These are phyloP conservation scores for Pugionium dolabratum DNA, from an alignment of 345 rosid genomes.

Conservation along the genomic window DNA sequence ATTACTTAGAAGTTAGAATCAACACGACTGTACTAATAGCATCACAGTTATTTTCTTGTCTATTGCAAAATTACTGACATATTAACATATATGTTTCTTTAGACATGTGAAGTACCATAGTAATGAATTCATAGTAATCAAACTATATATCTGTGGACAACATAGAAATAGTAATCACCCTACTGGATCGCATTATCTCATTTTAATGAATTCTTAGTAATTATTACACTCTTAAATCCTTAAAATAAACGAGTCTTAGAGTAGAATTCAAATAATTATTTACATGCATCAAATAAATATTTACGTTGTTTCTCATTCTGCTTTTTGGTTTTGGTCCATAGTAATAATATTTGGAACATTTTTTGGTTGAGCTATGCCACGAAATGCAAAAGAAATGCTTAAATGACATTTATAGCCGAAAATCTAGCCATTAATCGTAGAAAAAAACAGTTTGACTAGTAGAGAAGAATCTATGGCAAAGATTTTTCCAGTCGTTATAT, in stretches of 20 bases:
- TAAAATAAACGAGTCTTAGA: no score
- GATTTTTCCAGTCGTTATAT: conserved; percentile 37
- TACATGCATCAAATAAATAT: not conserved
- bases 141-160: no score
- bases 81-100: not conserved
- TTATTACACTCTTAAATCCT: no score
- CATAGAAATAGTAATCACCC: not conserved
- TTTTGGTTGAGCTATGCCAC: not conserved
- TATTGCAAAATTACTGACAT: no score
- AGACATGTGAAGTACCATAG: not conserved
- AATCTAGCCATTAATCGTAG: conserved; percentile 4
- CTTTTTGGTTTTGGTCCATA: not conserved
- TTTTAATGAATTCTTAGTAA: not conserved
- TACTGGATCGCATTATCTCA: not conserved
- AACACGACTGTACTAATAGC: no score
- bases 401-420: conserved; percentile 15
- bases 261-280: not conserved
- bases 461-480: conserved; percentile 32
- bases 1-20: no score
- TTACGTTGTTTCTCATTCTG: not conserved
- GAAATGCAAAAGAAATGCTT: not conserved
- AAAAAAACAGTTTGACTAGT: conserved; percentile 24
- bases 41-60: no score
- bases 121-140: not conserved
- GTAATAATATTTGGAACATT: not conserved